These are phyloP conservation scores for Paracoccidioides brasiliensis DNA, from an alignment of 2,329 filamentous ascomycete species.

Conservation along the genomic window DNA sequence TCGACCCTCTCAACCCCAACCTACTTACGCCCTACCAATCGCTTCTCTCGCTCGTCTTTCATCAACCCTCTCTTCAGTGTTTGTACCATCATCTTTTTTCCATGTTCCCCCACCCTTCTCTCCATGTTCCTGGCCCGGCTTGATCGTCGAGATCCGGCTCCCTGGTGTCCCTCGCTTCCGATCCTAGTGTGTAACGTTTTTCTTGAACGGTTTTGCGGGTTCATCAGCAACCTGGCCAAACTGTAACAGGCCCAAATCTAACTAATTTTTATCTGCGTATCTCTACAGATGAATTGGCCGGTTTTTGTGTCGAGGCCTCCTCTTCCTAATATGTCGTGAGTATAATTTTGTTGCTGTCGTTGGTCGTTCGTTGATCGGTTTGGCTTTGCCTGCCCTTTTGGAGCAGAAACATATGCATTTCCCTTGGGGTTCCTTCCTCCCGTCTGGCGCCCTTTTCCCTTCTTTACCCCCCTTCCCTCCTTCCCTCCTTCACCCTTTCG, in stretches of 20 bases:
- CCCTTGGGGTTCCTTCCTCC: background rate
- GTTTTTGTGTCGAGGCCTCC: constrained; percentile 12
- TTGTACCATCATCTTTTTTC: constrained; percentile 1
- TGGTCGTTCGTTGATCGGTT: too few relatives aligned
- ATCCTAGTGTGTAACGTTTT: constrained; percentile 12
- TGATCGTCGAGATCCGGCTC: constrained; percentile 10
- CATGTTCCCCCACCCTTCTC: background rate
- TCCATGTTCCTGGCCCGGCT: constrained; percentile 4
- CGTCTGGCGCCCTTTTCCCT: constrained; percentile 3
- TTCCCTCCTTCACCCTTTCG: constrained; percentile 3
- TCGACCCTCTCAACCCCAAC: background rate
- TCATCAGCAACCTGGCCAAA: constrained; percentile 3
- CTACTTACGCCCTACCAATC: background rate
- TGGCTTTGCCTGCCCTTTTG: too few relatives aligned
- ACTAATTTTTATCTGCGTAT: constrained; percentile 12
- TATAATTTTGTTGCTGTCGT: constrained; percentile 4
- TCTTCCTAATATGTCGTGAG: constrained; percentile 15
- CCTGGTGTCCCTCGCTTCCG: constrained; percentile 6
- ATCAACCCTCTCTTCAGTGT: background rate
- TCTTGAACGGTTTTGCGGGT: constrained; percentile 1
- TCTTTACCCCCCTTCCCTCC: constrained; percentile 7
- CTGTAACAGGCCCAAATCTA: constrained; percentile 7
- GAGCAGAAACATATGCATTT: background rate
- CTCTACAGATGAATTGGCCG: constrained; percentile 15
- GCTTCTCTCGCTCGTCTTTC: background rate